These are phyloP conservation scores for Colletotrichum karsti DNA, from an alignment of 2,329 filamentous ascomycete species.

Conservation along the genomic window DNA sequence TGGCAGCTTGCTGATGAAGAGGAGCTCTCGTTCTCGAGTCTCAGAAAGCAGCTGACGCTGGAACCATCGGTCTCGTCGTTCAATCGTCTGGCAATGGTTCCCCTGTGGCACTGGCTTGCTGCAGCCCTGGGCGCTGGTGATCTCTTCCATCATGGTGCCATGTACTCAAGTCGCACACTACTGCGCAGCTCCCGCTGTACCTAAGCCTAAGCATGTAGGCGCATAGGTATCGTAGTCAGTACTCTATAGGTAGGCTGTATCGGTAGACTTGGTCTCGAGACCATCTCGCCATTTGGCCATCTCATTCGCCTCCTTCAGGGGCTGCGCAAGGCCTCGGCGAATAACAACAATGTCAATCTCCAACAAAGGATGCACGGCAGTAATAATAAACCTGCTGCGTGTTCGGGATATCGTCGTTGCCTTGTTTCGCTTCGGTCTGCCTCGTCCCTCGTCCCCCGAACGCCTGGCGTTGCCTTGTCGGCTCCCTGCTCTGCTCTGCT, in stretches of 20 bases:
- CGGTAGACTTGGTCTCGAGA: background rate
- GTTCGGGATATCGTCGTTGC: background rate
- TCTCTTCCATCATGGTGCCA: background rate
- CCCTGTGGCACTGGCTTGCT: background rate
- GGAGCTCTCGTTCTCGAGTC: too few relatives aligned
- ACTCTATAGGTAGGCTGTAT: too few relatives aligned
- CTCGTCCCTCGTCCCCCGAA: background rate
- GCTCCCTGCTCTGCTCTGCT: slow-evolving; percentile 13
- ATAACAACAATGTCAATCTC: background rate
- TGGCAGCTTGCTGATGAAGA: too few relatives aligned
- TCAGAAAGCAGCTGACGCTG: too few relatives aligned
- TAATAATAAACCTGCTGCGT: slow-evolving; percentile 12
- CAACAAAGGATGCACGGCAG: background rate
- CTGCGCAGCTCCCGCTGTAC: background rate
- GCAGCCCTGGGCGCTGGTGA: background rate
- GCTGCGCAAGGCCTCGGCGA: background rate
- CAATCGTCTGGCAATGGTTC: background rate
- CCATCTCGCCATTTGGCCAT: background rate
- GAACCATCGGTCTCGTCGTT: background rate
- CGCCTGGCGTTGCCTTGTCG: slow-evolving; percentile 5
- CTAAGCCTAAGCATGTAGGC: background rate
- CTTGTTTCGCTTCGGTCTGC: background rate
- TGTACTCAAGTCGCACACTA: background rate
- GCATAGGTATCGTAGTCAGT: too few relatives aligned
- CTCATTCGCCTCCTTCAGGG: slow-evolving; percentile 20